These are phyloP conservation scores for Helichrysum umbraculigerum DNA, from an alignment of 129 eudicot species.

Conservation along the genomic window DNA sequence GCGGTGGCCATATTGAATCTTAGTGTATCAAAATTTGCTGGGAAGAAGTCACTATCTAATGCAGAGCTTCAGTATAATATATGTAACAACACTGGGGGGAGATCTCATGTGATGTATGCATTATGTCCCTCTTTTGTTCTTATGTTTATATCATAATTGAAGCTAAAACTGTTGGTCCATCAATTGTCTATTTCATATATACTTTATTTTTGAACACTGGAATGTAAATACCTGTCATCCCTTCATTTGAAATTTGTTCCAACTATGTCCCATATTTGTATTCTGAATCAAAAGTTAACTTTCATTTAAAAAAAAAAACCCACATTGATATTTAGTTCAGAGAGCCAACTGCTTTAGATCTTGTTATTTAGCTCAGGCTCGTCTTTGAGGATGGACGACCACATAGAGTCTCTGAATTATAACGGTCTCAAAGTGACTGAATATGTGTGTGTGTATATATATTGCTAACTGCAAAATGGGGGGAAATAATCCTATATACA, in stretches of 20 bases:
- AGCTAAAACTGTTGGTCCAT: conserved; percentile 32
- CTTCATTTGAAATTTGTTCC: background rate
- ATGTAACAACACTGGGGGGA: conserved; percentile 1
- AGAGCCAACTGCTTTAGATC: background rate
- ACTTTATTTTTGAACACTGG: conserved; percentile 9
- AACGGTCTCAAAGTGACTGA: too few species aligned
- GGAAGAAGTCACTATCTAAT: conserved; percentile 37
- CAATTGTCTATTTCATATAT: conserved; percentile 29
- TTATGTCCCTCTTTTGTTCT: conserved; percentile 29
- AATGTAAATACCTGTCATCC: conserved; percentile 5
- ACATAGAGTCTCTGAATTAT: background rate
- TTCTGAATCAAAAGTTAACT: background rate
- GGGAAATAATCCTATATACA: too few species aligned
- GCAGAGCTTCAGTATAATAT: conserved; percentile 20
- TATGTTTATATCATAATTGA: conserved; percentile 35
- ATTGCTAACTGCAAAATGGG: background rate
- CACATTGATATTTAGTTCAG: background rate
- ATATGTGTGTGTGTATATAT: background rate
- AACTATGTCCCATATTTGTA: background rate
- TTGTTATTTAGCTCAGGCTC: background rate
- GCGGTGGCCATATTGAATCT: conserved; percentile 41
- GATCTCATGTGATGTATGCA: conserved; percentile 32
- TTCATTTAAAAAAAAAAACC: background rate
- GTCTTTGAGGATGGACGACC: background rate
- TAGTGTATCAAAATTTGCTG: conserved; percentile 35